Base-by-base conservation (phyloP, 371 early-diverging fungal genomes). In the Rhizopus stolonifer region DNA sequence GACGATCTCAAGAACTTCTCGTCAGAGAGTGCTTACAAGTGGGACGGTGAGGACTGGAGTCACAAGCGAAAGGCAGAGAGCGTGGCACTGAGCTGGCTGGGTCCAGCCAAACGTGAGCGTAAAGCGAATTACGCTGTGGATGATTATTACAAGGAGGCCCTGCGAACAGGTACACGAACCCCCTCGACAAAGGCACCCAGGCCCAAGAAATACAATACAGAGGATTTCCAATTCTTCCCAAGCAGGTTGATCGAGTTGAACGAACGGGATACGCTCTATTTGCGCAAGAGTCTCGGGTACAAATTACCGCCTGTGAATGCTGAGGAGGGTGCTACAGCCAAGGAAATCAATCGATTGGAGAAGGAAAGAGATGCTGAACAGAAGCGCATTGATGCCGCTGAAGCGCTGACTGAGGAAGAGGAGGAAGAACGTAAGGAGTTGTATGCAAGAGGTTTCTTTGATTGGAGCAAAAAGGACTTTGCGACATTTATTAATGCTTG, bases 1-100 rank as follows among this genome's bases (percentile, higher is more conserved):
- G 94, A 93, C 39, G 98, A 98, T 57, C 76, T 95, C 40, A 88
- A 88, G 58, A 90, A 88, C 49, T 93, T 94, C 61, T 83, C 86
- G 15, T 75, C 81, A 19, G 91, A 91, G 49, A 77, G 80, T 47
- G 88, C 89, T 8, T 96, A 95, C 69, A 87, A 95, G 59, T 98
- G 96, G 96, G 94, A 97, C 56, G 99, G 99, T 4, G 91, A 98
- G 58, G 94, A 98, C 71, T 95, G 90, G 82, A 80, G 89, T 52
- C 67, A 79, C 54, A 80, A 81, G 60, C 64, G 77, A 39, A 80
- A 74, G 63, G 76, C 69, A 46, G 70, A 79, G 65, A 70, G 76
- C 34, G 60, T 62, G 18, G 77, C 80, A 21, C 64, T 80, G 8
- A 71, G 64, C 21, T 91, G 92, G 92, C 87, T 96, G 47, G 85